A percentile compares a stretch with the other conserved stretches of the same genome.
Evolutionary conservation across 2,329 filamentous ascomycete genomes (phyloP).

Genomic region (Penicillium sp.): DNA sequence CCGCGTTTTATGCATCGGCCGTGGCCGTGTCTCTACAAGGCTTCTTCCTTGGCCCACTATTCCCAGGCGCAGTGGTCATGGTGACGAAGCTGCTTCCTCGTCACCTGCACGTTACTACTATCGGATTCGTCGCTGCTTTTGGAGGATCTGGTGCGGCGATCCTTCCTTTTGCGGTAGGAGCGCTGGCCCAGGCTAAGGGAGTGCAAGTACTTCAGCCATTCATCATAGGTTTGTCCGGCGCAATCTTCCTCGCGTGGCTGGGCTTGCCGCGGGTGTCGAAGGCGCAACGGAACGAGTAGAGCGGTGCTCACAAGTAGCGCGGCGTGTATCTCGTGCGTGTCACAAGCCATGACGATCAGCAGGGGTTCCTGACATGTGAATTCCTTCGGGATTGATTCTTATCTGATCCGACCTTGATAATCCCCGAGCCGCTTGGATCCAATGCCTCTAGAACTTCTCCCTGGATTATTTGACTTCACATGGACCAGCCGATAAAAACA

Average conservation of each 20-base stretch:
- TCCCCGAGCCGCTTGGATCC: background rate
- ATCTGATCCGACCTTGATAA: conserved; percentile 20
- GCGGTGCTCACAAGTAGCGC: background rate
- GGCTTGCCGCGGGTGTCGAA: conserved; percentile 27
- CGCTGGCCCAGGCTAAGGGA: conserved; percentile 50
- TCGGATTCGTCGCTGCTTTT: conserved; percentile 74
- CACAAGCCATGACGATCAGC: conserved; percentile 7
- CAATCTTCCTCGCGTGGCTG: conserved; percentile 49
- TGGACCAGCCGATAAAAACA: no score
- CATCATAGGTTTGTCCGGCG: conserved; percentile 49
- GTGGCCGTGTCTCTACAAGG: conserved; percentile 66
- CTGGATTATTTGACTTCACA: background rate
- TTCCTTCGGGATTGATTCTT: conserved; percentile 13
- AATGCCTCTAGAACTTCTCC: background rate
- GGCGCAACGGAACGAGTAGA: conserved; percentile 11
- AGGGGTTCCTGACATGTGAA: conserved; percentile 16
- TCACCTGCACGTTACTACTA: conserved; percentile 69
- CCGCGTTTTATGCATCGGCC: conserved; percentile 66
- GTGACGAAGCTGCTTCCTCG: conserved; percentile 68
- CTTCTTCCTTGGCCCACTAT: conserved; percentile 74
- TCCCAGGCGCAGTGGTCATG: conserved; percentile 67
- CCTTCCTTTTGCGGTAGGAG: conserved; percentile 44
- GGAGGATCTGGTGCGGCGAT: conserved; percentile 62
- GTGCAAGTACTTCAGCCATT: conserved; percentile 57
- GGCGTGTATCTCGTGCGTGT: conserved; percentile 1